Conservation (phyloP, 306 rosid species). For the Mucuna pruriens region DNA sequence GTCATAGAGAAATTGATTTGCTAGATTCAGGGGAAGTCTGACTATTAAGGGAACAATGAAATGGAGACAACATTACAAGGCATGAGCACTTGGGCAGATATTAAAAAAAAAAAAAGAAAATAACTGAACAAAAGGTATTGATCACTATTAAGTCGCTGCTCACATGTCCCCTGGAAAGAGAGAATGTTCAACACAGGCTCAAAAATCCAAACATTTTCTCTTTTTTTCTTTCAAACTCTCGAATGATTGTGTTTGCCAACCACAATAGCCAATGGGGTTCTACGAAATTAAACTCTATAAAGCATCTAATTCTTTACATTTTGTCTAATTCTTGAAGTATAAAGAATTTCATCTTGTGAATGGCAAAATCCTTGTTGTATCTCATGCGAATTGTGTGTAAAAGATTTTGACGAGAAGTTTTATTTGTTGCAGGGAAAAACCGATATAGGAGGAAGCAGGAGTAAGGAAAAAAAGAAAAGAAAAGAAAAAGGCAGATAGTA, state of each 20-base stretch:
- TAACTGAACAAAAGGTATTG: constrained; percentile 22
- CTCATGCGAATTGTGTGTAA: background rate
- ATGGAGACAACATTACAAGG: constrained; percentile 37
- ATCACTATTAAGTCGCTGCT: constrained; percentile 22
- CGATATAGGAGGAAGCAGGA: constrained; percentile 36
- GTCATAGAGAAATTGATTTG: constrained; percentile 29
- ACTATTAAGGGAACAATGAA: constrained; percentile 27
- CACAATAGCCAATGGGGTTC: constrained; percentile 1
- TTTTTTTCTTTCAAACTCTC: background rate
- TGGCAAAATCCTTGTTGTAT: background rate
- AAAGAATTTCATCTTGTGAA: background rate
- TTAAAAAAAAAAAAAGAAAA: background rate
- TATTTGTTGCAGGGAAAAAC: constrained; percentile 52
- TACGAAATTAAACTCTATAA: constrained; percentile 3
- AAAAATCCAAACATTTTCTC: constrained; percentile 1
- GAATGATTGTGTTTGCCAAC: constrained; percentile 14
- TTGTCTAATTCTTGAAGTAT: background rate
- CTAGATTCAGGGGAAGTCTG: constrained; percentile 29
- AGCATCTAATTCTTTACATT: background rate
- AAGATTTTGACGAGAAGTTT: constrained; percentile 25
- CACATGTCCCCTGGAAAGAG: constrained; percentile 27
- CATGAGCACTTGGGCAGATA: constrained; percentile 17
- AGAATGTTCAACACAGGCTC: constrained; percentile 27
- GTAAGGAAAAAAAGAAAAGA: background rate
- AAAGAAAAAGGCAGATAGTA: constrained; percentile 18